These are phyloP conservation scores for Darksidea phi DNA, from an alignment of 495 filamentous ascomycete genomes.

Conservation along the genomic window DNA sequence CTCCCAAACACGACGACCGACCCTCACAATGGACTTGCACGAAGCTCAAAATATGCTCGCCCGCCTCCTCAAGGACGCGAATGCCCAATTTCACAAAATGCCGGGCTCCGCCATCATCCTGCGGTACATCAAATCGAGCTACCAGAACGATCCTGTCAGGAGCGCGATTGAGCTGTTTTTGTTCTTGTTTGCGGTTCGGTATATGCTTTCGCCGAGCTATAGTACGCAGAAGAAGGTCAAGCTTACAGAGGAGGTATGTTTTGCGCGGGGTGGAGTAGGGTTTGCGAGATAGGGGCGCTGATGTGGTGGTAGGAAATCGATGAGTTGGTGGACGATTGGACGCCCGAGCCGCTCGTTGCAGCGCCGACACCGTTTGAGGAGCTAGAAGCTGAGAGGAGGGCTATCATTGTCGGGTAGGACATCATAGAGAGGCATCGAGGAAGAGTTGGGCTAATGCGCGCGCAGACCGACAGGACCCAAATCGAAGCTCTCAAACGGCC, in stretches of 20 bases:
- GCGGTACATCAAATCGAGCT: conserved; percentile 92
- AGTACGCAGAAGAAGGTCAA: conserved; percentile 81
- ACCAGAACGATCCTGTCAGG: conserved; percentile 93
- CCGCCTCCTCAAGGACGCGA: conserved; percentile 30
- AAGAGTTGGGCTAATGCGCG: background rate
- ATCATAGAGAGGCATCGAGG: background rate
- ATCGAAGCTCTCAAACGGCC: conserved; percentile 84
- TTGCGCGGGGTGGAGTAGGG: background rate
- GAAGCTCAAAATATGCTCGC: conserved; percentile 23
- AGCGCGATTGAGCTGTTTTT: conserved; percentile 92
- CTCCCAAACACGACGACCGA: background rate
- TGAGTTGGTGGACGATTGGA: conserved; percentile 96
- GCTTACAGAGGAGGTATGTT: conserved; percentile 72
- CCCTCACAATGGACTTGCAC: conserved; percentile 28
- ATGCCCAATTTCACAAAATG: conserved; percentile 68
- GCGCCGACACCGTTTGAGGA: conserved; percentile 69
- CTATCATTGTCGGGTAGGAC: conserved; percentile 80
- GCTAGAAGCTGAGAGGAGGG: conserved; percentile 76
- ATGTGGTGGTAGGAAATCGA: conserved; percentile 72
- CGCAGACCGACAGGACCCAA: conserved; percentile 79
- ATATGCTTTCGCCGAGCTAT: conserved; percentile 87
- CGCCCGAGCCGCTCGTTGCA: conserved; percentile 84
- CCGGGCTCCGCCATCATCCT: conserved; percentile 92
- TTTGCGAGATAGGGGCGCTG: conserved; percentile 8
- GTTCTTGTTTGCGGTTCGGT: conserved; percentile 92